Percentiles rank a stretch among this genome's conserved stretches.
phyloP scores from a whole-genome alignment of 2,329 filamentous ascomycete species.

The Cytospora paraplurivora region DNA sequence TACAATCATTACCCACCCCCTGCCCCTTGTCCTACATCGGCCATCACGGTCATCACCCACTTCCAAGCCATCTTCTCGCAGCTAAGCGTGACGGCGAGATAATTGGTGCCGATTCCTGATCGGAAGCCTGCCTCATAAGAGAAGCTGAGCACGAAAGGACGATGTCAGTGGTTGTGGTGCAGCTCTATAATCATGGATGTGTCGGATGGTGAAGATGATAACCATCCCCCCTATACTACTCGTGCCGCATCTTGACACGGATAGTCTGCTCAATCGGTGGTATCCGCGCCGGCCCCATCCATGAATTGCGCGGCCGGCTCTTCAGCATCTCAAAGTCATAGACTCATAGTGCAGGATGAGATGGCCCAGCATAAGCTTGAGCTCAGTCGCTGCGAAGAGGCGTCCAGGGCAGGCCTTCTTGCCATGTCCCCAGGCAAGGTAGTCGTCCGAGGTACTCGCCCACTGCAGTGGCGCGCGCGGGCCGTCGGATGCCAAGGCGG shows the following conservation, averaged over 20 bases:
- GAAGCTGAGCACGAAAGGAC: too few relatives aligned
- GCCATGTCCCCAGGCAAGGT: constrained; percentile 42
- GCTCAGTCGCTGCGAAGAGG: constrained; percentile 42
- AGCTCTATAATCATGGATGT: too few relatives aligned
- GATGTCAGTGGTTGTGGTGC: too few relatives aligned
- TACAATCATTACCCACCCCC: too few relatives aligned
- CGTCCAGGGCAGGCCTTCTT: constrained; percentile 43
- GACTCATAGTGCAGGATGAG: constrained; percentile 34
- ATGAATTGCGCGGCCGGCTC: constrained; percentile 19
- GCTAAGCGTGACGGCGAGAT: too few relatives aligned
- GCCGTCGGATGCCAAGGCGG: constrained; percentile 7
- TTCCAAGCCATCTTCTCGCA: too few relatives aligned
- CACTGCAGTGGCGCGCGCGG: constrained; percentile 26
- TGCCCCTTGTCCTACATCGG: too few relatives aligned
- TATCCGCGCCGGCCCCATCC: constrained; percentile 26
- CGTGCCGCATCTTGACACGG: constrained; percentile 15
- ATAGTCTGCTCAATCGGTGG: constrained; percentile 25
- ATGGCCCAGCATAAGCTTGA: constrained; percentile 38
- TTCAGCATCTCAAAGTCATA: constrained; percentile 33
- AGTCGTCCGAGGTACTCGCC: constrained; percentile 30
- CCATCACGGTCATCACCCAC: too few relatives aligned
- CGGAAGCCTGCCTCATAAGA: too few relatives aligned
- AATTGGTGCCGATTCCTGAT: too few relatives aligned
- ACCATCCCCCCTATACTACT: background rate
- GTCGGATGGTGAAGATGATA: too few relatives aligned